Evolutionary conservation across 805 yeast genomes (phyloP), one percentile per base, ranked within the genome.

Genomic region (Maudiozyma barnettii): DNA sequence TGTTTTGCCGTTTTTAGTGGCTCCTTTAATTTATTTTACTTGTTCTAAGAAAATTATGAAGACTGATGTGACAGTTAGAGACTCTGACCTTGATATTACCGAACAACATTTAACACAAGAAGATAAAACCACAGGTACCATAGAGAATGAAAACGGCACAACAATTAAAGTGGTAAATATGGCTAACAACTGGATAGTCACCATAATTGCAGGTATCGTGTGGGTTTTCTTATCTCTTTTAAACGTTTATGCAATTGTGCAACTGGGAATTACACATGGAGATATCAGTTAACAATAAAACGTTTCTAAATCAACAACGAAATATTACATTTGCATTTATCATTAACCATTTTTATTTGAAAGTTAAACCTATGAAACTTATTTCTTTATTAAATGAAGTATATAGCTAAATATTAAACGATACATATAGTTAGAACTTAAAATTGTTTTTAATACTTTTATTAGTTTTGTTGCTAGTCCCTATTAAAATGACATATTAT

Each of bases 21-120:
- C 95, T 1, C 96, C 96, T 5, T 70, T 89, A 59, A 77, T 89
- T 43, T 89, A 80, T 59, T 84, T 89, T 64, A 90, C 96, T 1
- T 77, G 86, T 44, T 74, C 72, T 45, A 81, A 77, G 56, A 63
- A 74, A 13, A 75, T 83, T 43, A 89, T 90, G 97, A 71, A 66
- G 43, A 78, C 81, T 5, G 73, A 74, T 47, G 59, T 72, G 2
- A 55, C 59, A n/a, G 7, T 42, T 33, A 21, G 31, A 5, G 18
- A 44, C 3, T 21, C 18, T 29, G 51, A 50, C 14, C 44, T 49
- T 20, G 46, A 45, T 18, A 29, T 31, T 9, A 16, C 16, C 5
- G 36, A 33, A 33, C 18, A 33, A 14, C 36, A 33, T 33, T 33
- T 33, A 9, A 33, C 4, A 33, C 36, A 33, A 33, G 49, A 45